Evolutionary conservation across 1,139 yeast species (phyloP).

Genomic region (Diutina rugosa): DNA sequence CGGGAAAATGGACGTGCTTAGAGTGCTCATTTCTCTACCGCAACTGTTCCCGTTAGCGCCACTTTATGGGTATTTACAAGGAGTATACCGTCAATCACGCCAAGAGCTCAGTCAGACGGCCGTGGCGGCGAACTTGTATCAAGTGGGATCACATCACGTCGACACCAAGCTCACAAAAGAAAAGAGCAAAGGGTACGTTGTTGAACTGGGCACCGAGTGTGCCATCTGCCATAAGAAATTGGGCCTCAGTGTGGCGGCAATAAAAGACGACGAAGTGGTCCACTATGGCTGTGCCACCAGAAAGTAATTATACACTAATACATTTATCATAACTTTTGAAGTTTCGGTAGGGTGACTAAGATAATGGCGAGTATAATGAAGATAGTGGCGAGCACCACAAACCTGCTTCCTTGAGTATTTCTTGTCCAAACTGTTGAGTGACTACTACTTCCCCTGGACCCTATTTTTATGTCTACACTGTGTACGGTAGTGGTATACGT

Average conservation of each 20-base stretch:
- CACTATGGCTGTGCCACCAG: not conserved
- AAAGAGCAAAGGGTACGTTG: not conserved
- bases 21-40: not conserved
- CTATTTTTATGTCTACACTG: too few relatives aligned
- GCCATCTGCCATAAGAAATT: not conserved
- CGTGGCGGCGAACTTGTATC: not conserved
- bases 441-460: too few relatives aligned
- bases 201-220: not conserved
- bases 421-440: too few relatives aligned
- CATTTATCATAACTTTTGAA: too few relatives aligned
- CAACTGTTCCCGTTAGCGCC: not conserved
- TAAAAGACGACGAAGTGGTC: not conserved
- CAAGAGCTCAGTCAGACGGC: not conserved
- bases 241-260: not conserved
- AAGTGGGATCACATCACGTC: not conserved
- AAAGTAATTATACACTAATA: too few relatives aligned
- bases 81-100: not conserved
- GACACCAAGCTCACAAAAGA: not conserved
- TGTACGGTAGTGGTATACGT: too few relatives aligned
- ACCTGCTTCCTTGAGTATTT: too few relatives aligned
- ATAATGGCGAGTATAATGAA: too few relatives aligned
- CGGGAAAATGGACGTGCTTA: not conserved
- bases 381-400: too few relatives aligned
- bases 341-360: too few relatives aligned
- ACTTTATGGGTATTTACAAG: not conserved